These are phyloP conservation scores for Wickerhamomyces canadensis DNA, from an alignment of 805 yeast species.

Conservation along the genomic window DNA sequence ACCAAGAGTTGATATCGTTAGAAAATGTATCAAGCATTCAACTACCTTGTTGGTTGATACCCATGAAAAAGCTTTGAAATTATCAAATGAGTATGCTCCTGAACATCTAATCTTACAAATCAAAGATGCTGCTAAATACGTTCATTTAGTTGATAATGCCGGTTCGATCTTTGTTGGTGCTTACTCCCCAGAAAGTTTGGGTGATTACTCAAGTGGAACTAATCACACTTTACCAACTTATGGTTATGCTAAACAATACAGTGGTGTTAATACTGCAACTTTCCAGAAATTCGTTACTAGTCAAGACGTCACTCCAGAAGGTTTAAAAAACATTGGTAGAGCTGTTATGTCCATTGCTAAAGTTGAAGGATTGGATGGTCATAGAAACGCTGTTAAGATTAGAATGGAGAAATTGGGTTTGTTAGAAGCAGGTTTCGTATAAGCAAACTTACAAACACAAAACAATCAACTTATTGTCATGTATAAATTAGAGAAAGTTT, in stretches of 20 bases:
- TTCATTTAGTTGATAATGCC: conserved; percentile 78
- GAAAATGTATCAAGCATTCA: conserved; percentile 89
- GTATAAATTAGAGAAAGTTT: not conserved
- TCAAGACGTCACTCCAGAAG: conserved; percentile 83
- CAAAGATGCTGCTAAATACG: conserved; percentile 67
- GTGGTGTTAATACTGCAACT: conserved; percentile 94
- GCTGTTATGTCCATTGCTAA: conserved; percentile 96
- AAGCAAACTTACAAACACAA: no score
- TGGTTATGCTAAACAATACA: conserved; percentile 96
- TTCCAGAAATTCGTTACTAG: conserved; percentile 94
- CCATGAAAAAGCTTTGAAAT: conserved; percentile 75
- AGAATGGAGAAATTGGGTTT: conserved; percentile 81
- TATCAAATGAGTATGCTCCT: conserved; percentile 92
- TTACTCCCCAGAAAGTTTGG: conserved; percentile 95
- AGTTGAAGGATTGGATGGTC: conserved; percentile 96
- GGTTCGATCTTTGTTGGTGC: conserved; percentile 97
- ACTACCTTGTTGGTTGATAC: conserved; percentile 65
- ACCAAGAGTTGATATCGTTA: conserved; percentile 90
- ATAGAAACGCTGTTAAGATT: conserved; percentile 92
- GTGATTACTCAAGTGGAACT: conserved; percentile 97
- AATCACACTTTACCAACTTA: conserved; percentile 98
- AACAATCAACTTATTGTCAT: no score
- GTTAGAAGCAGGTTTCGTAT: conserved; percentile 30
- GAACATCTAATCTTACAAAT: conserved; percentile 95
- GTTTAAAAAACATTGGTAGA: conserved; percentile 83